Base-by-base conservation (phyloP, 345 rosid species). In the Passiflora organensis region DNA sequence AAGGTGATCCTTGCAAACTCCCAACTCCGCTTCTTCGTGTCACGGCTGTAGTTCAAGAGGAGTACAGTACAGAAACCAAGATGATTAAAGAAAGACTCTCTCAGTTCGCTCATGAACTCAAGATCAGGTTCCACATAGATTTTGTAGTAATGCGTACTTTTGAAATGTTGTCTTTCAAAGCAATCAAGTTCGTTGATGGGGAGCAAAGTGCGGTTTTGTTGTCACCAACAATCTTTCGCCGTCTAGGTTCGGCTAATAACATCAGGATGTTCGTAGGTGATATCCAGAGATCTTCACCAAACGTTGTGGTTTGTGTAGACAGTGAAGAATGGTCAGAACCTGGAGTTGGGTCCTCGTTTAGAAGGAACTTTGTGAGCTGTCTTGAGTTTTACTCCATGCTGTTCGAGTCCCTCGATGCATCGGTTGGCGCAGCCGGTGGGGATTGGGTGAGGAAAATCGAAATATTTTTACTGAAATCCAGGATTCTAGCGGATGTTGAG, bases 321-420 rank as follows among this genome's bases (percentile, higher is more conserved):
- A 63, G 78, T 6, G 97, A 84, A 66, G 90, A 73, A 42, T 87
- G 86, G 82, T 63, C 64, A 48, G 89, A 79, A 55, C 15, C 72
- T 2, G 85, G 77, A 2, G 55, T 72, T 2, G 34, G 67, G 6
- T 63, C 80, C 65, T 87, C 91, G 14, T 89, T 94, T 59, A 71
- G 95, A 67, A 76, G 80, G 70, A 86, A 78, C 49, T 82, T 94
- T 55, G 82, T 83, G 2, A 73, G 73, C 47, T 68, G 82, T 25
- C 72, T 94, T 4, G 95, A 85, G 71, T 84, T 82, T 42, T 94
- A 83, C 53, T 66, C 90, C 51, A 75, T 78, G 81, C 72, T 87
- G 77, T 51, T 89, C 8, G 99, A 89, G 58, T 89, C 99, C 1
- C 71, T 89, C 43, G 99, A 94, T 46, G 87, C 80, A 9, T 89